Evolutionary conservation across 2,329 filamentous ascomycete genomes (phyloP).

Genomic region (Aspergillus sergii): DNA sequence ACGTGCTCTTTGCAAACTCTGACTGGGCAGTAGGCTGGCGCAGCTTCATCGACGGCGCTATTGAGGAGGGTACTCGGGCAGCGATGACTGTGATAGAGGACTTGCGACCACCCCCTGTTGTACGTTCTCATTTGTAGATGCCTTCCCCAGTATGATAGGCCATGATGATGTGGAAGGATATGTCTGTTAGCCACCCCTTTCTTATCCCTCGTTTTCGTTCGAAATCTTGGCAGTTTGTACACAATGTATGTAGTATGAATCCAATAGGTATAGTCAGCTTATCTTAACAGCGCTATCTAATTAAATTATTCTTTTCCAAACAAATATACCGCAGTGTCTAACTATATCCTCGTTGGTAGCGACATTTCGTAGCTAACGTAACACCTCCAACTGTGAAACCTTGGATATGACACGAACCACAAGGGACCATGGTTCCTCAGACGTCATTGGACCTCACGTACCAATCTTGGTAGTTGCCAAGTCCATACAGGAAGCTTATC

Average conservation of each 20-base stretch:
- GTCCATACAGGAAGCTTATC: neutral
- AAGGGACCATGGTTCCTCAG: neutral
- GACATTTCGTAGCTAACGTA: neutral
- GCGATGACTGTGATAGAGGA: conserved; percentile 33
- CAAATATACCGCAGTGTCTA: no score
- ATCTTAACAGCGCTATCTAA: no score
- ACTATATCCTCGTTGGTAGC: neutral
- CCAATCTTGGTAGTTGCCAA: neutral
- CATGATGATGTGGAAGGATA: neutral
- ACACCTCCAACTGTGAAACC: no score
- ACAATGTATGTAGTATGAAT: neutral
- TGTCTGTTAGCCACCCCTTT: neutral
- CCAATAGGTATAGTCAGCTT: no score
- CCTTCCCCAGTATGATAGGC: no score
- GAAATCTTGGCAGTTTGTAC: neutral
- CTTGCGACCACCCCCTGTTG: conserved; percentile 2
- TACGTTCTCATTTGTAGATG: neutral
- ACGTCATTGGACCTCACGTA: neutral
- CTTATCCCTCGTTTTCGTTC: neutral
- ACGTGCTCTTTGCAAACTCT: conserved; percentile 51
- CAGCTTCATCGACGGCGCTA: conserved; percentile 55
- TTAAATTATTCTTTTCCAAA: no score
- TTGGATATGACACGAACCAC: no score
- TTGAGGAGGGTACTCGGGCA: conserved; percentile 48
- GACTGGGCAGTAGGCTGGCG: conserved; percentile 56